These are phyloP conservation scores for Cercospora sp. DNA, from an alignment of 2,329 filamentous ascomycete species.

Conservation along the genomic window DNA sequence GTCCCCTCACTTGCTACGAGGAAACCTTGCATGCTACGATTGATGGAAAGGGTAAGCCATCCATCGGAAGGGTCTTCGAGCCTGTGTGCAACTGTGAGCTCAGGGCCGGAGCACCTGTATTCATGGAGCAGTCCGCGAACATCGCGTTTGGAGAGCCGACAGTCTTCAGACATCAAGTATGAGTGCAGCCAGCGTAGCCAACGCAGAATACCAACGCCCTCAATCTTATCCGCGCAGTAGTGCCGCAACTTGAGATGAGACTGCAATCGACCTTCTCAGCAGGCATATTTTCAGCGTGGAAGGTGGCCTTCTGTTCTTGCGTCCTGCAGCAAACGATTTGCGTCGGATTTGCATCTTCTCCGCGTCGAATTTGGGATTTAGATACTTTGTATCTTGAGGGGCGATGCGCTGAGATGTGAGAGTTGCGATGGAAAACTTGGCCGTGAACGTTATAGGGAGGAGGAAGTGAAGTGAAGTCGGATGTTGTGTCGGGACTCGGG, in stretches of 20 bases:
- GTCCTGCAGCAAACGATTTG: not conserved
- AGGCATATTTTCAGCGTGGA: not conserved
- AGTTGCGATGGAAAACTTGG: not conserved
- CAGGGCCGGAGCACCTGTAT: not conserved
- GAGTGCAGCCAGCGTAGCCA: not conserved
- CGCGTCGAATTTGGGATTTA: not conserved
- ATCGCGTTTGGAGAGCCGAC: not conserved
- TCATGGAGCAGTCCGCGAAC: not conserved
- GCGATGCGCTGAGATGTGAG: not conserved
- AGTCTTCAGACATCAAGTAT: not conserved
- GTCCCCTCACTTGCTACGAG: not conserved
- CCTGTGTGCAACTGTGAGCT: not conserved
- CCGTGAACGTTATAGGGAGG: not conserved
- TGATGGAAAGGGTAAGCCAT: not conserved
- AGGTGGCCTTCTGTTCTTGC: not conserved
- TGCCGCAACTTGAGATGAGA: not conserved
- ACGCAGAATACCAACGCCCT: not conserved
- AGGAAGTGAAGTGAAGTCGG: slow-evolving; percentile 1
- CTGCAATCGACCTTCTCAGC: not conserved
- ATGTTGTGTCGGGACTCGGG: not conserved
- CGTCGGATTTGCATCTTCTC: too few species aligned
- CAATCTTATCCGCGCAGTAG: not conserved
- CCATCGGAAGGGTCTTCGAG: not conserved
- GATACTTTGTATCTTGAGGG: not conserved
- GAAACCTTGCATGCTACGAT: not conserved